These are phyloP conservation scores for Claviceps citrina DNA, from an alignment of 2,329 filamentous ascomycete species.

Conservation along the genomic window DNA sequence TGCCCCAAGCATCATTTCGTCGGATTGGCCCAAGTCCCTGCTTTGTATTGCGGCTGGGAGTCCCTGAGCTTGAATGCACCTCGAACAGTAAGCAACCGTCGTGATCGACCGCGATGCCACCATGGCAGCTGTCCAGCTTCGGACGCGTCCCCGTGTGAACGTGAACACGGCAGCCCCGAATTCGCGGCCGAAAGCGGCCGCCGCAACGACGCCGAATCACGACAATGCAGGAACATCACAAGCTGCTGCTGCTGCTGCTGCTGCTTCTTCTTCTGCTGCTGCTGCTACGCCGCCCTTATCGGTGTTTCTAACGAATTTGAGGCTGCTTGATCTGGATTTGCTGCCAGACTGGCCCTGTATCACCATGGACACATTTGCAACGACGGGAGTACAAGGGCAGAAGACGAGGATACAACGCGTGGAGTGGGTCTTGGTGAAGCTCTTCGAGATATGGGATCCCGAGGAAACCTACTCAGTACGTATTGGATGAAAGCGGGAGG, in stretches of 20 bases:
- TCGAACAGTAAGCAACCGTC: neutral
- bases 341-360: conserved; percentile 69
- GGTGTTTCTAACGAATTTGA: conserved; percentile 65
- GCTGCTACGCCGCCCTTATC: conserved; percentile 13
- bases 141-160: conserved; percentile 3
- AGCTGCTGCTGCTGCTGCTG: neutral
- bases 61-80: neutral
- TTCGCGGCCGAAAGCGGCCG: neutral
- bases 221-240: neutral
- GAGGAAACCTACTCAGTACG: conserved; percentile 57
- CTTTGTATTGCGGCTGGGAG: neutral
- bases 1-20: neutral
- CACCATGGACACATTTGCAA: conserved; percentile 51
- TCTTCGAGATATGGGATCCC: conserved; percentile 73
- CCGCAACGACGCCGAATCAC: neutral
- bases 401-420: conserved; percentile 69
- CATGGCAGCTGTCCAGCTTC: conserved; percentile 9
- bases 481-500: conserved; percentile 5
- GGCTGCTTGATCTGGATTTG: conserved; percentile 64
- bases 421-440: conserved; percentile 81
- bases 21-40: neutral
- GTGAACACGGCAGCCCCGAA: neutral
- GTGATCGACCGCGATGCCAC: conserved; percentile 1
- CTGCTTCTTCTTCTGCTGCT: neutral
- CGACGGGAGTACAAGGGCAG: conserved; percentile 53